Evolutionary conservation across 768 basidiomycete genomes (phyloP), one percentile per base, ranked within the genome.

Genomic region (Boletus coccyginus): DNA sequence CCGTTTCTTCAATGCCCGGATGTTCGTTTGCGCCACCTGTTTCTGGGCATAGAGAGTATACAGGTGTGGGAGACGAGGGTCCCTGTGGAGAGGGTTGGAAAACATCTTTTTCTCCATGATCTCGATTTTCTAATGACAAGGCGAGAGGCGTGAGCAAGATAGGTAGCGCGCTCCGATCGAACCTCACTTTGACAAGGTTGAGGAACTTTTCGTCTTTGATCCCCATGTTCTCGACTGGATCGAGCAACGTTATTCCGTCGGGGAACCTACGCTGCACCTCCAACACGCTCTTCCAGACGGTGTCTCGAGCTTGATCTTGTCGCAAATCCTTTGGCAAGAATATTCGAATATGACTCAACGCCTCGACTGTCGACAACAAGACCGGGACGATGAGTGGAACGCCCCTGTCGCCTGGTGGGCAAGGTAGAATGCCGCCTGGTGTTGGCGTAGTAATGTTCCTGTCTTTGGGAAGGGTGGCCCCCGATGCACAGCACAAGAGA

Each of bases 201-300:
- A 84, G 84, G 76, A 99, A 99, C 62, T 90, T 93, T 36, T 92
- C 90, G 63, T 98, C 97, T 55, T 89, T 92, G 70, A 99, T 97
- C 11, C 86, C 87, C 94, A 98, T 94, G 68, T 98, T 93, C 66
- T 91, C 81, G 31, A 98, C 77, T 0, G 97, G 97, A 68, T 98
- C 97, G 12, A 99, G 78, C 9, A 95, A 74, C 0, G 90, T 76
- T 53, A 98, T 84, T 2, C 94, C 94, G 45, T 92, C 83, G 0
- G 94, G 91, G 74, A 94, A 94, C 47, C 95, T 82, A 53, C 87
- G 81, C 56, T 94, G 87, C n/a, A 97, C 92, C 70, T 98, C 96
- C 33, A 87, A 69, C 16, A 98, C 84, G 58, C 88, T 90, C 77
- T 94, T 95, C 87, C 92, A 94, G 2, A 84, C 83, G 3, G 89